Evolutionary conservation across 192 early-diverging fungal species (phyloP), one percentile per base, ranked within the genome.

Genomic region (Oehlia diaphana): DNA sequence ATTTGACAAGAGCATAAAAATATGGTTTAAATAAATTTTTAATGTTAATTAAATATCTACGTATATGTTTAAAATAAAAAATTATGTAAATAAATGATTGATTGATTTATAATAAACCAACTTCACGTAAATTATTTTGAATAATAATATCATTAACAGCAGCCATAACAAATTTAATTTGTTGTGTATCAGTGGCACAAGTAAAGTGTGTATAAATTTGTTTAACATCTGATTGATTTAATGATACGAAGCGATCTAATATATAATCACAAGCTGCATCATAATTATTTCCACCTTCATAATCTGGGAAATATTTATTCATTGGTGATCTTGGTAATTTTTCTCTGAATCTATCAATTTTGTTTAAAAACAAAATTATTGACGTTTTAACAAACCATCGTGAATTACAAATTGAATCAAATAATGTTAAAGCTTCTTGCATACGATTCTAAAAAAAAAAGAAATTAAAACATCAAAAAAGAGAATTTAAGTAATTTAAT

Each of bases 281-380:
- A 68, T 89, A 92, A 83, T 95, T 87, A 76, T 89, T 83, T 62
- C 92, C 92, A 64, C 83, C 86, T 62, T 83, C 87, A 83, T 93
- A 99, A 83, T 99, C 97, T 0, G 92, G 89, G 89, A 99, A 99
- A 85, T 94, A 99, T 72, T 94, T 92, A 39, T 83, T 78, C 90
- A 99, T 90, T 31, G 96, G 95, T 21, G 92, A 94, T 50, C 86
- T 84, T 42, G 90, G 90, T 71, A 99, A 86, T 87, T 99, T 99
- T 80, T 95, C 92, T 74, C 89, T 90, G 89, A 99, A 97, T 35
- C 96, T 88, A 89, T 99, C 97, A 79, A 99, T 96, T 87, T 99
- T 99, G 92, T 99, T 99, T 68, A 99, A 87, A 91, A 99, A 99
- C 64, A 99, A 88, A 82, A 99, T 99, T 42, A 99, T 96, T n/a